Base-by-base conservation (phyloP, 1,284 basidiomycete genomes). In the Leccinum cinnamomeum region DNA sequence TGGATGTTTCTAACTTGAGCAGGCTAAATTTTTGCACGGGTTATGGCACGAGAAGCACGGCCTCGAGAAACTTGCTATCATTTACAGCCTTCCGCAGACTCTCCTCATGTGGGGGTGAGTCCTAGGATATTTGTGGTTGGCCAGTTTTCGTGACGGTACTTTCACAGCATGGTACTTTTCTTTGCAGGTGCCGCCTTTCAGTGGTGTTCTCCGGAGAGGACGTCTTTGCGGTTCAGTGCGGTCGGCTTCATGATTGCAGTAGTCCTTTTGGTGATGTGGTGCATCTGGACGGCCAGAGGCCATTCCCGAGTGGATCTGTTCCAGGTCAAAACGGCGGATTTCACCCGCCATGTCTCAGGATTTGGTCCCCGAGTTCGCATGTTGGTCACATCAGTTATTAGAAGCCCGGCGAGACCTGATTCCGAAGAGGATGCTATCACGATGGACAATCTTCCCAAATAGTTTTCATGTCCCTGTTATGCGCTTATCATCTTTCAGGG, bases 31-130 rank as follows among this genome's bases (percentile, higher is more conserved):
- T 46, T 62, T 80, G 56, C 3, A 50, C 12, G 48, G 51, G 3
- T 44, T 69, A 16, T 62, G 58, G 25, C 67, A 77, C n/a, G 35
- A 63, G 25, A 71, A 57, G n/a, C 69, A 75, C 20, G 76, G 78
- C 5, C 64, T 76, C 0, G 77, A 81, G 66, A 74, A 51, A 2
- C 67, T 81, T 10, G 79, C 79, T 7, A 72, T 79, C 7, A 55
- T 76, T 25, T 79, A 77, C 58, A 75, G 76, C 60, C 61, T 80
- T 1, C 78, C 79, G 0, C 74, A 76, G 59, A 73, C 71, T 3
- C 70, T 78, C 18, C 68, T 79, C 5, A 69, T 79, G 68, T 79
- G 78, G 79, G 75, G 71, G 79, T 79, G 56, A 67, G 79, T 71
- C 6, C n/a, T 28, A 16, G 11, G n/a, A 16, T 41, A 2, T 48